Conservation (phyloP, 1,284 basidiomycete species). For the Megacollybia platyphylla region DNA sequence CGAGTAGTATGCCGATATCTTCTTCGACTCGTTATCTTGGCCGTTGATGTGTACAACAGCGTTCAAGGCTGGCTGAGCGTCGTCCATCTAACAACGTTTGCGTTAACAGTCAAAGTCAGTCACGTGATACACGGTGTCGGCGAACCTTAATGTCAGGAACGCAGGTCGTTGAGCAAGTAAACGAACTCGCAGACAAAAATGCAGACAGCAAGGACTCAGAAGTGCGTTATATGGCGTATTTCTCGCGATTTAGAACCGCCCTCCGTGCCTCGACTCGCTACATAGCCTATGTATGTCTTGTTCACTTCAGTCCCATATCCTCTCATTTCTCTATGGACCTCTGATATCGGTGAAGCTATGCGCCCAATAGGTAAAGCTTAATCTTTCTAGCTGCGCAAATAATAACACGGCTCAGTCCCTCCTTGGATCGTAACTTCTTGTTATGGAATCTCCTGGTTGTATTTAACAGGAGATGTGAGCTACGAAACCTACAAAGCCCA, state of each 20-base stretch:
- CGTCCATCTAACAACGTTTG: constrained; percentile 1
- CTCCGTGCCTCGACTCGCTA: constrained; percentile 67
- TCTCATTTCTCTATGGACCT: constrained; percentile 38
- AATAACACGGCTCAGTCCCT: constrained; percentile 44
- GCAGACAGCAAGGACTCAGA: constrained; percentile 54
- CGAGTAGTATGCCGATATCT: constrained; percentile 87
- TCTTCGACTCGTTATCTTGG: constrained; percentile 28
- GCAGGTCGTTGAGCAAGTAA: constrained; percentile 33
- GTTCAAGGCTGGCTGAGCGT: constrained; percentile 1
- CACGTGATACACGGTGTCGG: not conserved
- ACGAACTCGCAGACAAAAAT: constrained; percentile 46
- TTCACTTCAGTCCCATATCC: constrained; percentile 11
- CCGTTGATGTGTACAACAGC: constrained; percentile 8
- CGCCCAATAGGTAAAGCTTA: constrained; percentile 17
- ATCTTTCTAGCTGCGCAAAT: not conserved
- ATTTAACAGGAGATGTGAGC: constrained; percentile 63
- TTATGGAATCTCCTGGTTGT: constrained; percentile 78
- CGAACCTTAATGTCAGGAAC: constrained; percentile 14
- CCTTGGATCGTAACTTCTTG: constrained; percentile 72
- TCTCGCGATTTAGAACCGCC: constrained; percentile 67
- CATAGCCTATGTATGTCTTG: constrained; percentile 60
- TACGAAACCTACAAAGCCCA: constrained; percentile 87
- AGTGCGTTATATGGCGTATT: constrained; percentile 64
- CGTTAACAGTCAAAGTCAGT: too few relatives aligned
- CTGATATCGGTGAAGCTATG: constrained; percentile 89